Evolutionary conservation across 176 grass and related monocot genomes (phyloP), one percentile per base, ranked within the genome.

Genomic region (Triticum monococcum): DNA sequence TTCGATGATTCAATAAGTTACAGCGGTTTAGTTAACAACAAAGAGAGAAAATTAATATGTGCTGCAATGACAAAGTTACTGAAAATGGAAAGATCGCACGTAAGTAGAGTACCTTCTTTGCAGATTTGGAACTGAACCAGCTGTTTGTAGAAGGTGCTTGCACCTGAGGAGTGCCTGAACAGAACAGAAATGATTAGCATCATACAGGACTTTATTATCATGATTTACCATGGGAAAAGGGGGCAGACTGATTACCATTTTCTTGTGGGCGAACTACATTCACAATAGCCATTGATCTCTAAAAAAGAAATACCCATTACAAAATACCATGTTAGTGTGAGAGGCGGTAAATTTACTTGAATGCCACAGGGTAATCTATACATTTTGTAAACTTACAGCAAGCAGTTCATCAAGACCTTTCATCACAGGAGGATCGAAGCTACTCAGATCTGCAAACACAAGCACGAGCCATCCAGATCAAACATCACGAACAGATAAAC

Each of bases 91-190:
- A 68, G 30, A 54, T 32, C 2, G 52, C 73, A 56, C 8, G 22
- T 56, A 56, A 32, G 45, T 77, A 9, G 8, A 56, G 8, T 96
- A 99, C 94, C 92, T 99, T 99, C 40, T 96, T 94, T 70, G 89
- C 36, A 83, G 96, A 90, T 92, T 94, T 99, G 68, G 94, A 89
- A 78, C 94, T 86, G 76, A 99, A 99, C 97, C 97, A 99, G 79
- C 88, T 86, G 64, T 84, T 80, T n/a, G 89, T 72, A 72, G 59
- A 80, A 86, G 92, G 77, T 81, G 79, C 82, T 72, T 94, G 89
- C 33, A 83, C 85, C 70, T 81, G 82, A 88, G 87, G 7, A 7
- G 37, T 85, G 31, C 62, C 86, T 88, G 78, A 33, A 17, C 54
- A 81, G 1, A 35, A 68, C 9, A 81, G 28, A 81, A 56, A 62